Percentiles rank a stretch among this genome's conserved stretches.
Conservation (phyloP, 208 protist genomes). For the Leishmania amazonensis region DNA sequence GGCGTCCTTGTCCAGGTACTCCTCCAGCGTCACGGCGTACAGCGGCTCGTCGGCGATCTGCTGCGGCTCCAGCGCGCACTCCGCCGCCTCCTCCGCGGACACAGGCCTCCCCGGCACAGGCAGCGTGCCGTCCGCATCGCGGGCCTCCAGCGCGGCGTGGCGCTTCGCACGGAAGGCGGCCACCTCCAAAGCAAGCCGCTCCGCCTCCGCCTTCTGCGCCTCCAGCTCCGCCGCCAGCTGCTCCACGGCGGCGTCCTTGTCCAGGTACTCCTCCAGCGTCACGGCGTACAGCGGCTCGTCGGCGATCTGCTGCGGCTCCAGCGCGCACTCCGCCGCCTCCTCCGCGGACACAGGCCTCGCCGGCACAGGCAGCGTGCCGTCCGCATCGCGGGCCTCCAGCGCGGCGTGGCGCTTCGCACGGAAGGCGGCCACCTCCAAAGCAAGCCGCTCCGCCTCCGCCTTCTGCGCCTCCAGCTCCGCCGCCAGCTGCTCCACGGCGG, state of each 20-base stretch:
- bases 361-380: slow-evolving; percentile 29
- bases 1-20: neutral
- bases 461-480: neutral
- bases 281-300: slow-evolving; percentile 29
- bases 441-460: slow-evolving; percentile 2
- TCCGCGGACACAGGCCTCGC: slow-evolving; percentile 20
- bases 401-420: slow-evolving; percentile 31
- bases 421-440: slow-evolving; percentile 1
- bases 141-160: slow-evolving; percentile 11
- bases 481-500: neutral
- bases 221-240: neutral
- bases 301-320: slow-evolving; percentile 20
- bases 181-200: slow-evolving; percentile 9
- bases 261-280: slow-evolving; percentile 24
- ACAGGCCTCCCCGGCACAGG: slow-evolving; percentile 9
- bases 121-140: slow-evolving; percentile 34
- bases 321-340: slow-evolving; percentile 23
- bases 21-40: neutral
- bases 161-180: neutral
- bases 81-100: neutral
- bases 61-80: slow-evolving; percentile 2
- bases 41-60: neutral
- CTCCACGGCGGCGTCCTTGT: no score
- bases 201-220: neutral
- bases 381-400: slow-evolving; percentile 25